These are phyloP conservation scores for Alternaria solani DNA, from an alignment of 2,329 filamentous ascomycete species.

Conservation along the genomic window DNA sequence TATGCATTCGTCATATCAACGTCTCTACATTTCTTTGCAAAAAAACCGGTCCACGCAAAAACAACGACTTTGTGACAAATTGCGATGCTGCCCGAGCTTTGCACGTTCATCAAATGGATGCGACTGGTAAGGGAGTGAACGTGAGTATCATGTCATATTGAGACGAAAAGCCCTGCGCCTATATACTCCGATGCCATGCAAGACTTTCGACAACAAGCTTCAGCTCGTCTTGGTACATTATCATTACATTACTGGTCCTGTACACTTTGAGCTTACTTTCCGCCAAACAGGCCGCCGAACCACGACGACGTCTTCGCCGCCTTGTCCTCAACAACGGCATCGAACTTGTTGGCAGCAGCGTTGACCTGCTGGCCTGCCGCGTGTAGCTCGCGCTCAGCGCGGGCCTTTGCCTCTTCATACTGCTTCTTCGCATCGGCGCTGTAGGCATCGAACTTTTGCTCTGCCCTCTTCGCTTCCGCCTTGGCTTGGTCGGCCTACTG, in stretches of 20 bases:
- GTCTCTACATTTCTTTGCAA: neutral
- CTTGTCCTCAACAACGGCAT: slow-evolving; percentile 80
- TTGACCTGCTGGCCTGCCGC: slow-evolving; percentile 60
- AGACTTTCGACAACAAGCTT: slow-evolving; percentile 9
- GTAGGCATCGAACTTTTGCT: slow-evolving; percentile 65
- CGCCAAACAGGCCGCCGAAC: slow-evolving; percentile 86
- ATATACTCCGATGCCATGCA: slow-evolving; percentile 40
- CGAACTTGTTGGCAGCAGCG: slow-evolving; percentile 74
- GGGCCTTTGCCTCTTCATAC: slow-evolving; percentile 66
- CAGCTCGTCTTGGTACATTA: slow-evolving; percentile 2
- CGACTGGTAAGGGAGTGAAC: neutral
- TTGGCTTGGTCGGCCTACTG: slow-evolving; percentile 50
- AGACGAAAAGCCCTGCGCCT: slow-evolving; percentile 26
- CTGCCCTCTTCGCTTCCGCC: slow-evolving; percentile 67
- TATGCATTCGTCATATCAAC: neutral
- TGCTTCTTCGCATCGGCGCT: slow-evolving; percentile 66
- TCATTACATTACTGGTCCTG: slow-evolving; percentile 6
- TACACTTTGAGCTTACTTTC: slow-evolving; percentile 46
- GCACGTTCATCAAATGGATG: neutral
- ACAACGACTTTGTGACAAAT: neutral
- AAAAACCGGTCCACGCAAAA: neutral
- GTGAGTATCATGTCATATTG: slow-evolving; percentile 19
- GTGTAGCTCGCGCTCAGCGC: slow-evolving; percentile 58
- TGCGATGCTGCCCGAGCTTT: neutral
- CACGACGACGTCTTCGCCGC: slow-evolving; percentile 84